Base-by-base conservation (phyloP, 2,329 filamentous ascomycete species). In the Apiospora aurea region DNA sequence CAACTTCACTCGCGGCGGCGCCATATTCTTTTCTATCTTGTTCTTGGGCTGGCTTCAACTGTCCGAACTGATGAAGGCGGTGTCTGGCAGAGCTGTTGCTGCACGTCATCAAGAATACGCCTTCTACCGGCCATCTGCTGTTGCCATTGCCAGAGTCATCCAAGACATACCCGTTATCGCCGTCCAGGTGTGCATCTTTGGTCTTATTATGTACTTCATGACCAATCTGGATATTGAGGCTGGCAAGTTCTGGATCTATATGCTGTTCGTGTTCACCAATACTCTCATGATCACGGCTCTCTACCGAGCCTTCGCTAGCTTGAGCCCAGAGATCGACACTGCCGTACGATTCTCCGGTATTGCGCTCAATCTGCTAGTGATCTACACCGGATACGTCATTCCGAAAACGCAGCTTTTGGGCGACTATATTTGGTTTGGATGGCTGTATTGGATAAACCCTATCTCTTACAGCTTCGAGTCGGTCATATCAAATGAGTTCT, bases 151-250 rank as follows among this genome's bases (percentile, higher is more conserved):
- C 6, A 85, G 88, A 43, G 86, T 89, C 0, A 82, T 91, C 0
- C 81, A 85, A 0, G 90, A 94, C 88, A 74, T 92, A 83, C 81
- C 90, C 0, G 75, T 87, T 7, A 90, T 95, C 74, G 83, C 94
- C 16, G 71, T 87, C 10, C 92, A 93, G 75, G 85, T 91, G 0
- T 82, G 92, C 70, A 82, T 90, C 26, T 95, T 95, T 82, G 93
- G 93, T 73, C 67, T 94, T 51, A 87, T 91, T 24, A 85, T 95
- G 49, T 96, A 95, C 83, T 95, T 95, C 81, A 91, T 96, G 91
- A 89, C 91, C 0, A 90, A 92, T 69, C 85, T 96, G 1, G 86
- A 91, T 70, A 84, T 91, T 41, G 88, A 89, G 41, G 86, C 92
- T 0, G 91, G 89, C 61, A 87, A 91, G 34, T 93, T 92, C 79